phyloP scores from a whole-genome alignment of 306 rosid genomes.

The Lagenaria siceraria region DNA sequence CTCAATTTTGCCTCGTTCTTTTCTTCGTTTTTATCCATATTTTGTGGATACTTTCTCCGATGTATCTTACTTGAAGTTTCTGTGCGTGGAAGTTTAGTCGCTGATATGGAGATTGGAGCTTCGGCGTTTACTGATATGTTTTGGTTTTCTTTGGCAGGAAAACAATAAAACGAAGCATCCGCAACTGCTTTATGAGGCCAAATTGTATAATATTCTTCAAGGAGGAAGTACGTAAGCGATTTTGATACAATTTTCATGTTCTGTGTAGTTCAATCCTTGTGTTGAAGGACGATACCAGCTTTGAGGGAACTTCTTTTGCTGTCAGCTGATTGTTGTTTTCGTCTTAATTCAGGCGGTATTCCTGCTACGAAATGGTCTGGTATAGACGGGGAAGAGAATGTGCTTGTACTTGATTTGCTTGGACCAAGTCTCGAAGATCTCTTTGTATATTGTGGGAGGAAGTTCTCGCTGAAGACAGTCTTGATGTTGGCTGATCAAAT shows the following conservation, averaged over 20 bases:
- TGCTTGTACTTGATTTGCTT: slow-evolving; percentile 68
- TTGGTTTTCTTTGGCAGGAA: slow-evolving; percentile 43
- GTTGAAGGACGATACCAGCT: neutral
- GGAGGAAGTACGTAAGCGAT: slow-evolving; percentile 76
- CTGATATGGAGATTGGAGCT: neutral
- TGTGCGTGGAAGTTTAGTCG: neutral
- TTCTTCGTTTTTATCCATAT: neutral
- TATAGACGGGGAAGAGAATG: slow-evolving; percentile 68
- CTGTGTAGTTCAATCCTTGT: neutral
- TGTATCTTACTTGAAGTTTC: neutral
- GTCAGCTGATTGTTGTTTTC: neutral
- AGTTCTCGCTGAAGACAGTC: slow-evolving; percentile 76
- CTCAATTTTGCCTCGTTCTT: neutral
- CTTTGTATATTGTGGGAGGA: slow-evolving; percentile 79
- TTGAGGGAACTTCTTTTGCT: neutral
- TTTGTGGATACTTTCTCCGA: neutral
- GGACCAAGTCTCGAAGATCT: slow-evolving; percentile 98
- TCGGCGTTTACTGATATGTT: neutral
- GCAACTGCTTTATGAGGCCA: slow-evolving; percentile 84
- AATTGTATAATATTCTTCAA: slow-evolving; percentile 71
- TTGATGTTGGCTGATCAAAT: slow-evolving; percentile 90
- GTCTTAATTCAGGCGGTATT: slow-evolving; percentile 47
- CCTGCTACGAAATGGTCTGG: slow-evolving; percentile 83
- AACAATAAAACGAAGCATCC: slow-evolving; percentile 89
- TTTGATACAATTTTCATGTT: neutral